phyloP scores from a whole-genome alignment of 2,329 filamentous ascomycete species.

The Macrophomina pseudophaseolina region DNA sequence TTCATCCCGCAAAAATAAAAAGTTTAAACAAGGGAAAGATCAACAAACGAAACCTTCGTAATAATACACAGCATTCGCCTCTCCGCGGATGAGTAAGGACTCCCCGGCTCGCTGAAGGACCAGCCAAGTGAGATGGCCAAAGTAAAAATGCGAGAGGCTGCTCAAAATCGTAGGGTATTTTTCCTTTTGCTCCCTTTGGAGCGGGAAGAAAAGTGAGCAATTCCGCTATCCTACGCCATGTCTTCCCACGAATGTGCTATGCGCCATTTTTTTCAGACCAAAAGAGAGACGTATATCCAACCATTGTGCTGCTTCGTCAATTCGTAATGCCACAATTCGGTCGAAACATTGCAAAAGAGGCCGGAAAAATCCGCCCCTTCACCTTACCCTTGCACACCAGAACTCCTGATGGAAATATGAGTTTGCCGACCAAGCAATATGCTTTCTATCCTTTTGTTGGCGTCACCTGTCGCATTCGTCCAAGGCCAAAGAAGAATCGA shows the following conservation, averaged over 20 bases:
- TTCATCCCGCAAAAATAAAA: neutral
- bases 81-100: neutral
- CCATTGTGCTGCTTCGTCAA: slow-evolving; percentile 11
- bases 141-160: neutral
- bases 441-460: neutral
- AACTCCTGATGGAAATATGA: slow-evolving; percentile 1
- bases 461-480: neutral
- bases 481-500: neutral
- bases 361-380: neutral
- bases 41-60: slow-evolving; percentile 22
- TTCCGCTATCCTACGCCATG: slow-evolving; percentile 5
- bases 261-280: neutral
- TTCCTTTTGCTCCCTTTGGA: slow-evolving; percentile 16
- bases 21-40: neutral
- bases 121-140: neutral
- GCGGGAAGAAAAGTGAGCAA: slow-evolving; percentile 3
- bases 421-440: neutral
- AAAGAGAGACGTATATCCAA: neutral
- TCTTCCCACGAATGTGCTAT: neutral
- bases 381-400: neutral
- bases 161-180: slow-evolving; percentile 5
- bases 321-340: neutral
- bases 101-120: neutral
- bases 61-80: slow-evolving; percentile 1
- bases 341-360: slow-evolving; percentile 6